Conservation (phyloP, 139 green algal genomes). For the Coelastrella sp. region DNA sequence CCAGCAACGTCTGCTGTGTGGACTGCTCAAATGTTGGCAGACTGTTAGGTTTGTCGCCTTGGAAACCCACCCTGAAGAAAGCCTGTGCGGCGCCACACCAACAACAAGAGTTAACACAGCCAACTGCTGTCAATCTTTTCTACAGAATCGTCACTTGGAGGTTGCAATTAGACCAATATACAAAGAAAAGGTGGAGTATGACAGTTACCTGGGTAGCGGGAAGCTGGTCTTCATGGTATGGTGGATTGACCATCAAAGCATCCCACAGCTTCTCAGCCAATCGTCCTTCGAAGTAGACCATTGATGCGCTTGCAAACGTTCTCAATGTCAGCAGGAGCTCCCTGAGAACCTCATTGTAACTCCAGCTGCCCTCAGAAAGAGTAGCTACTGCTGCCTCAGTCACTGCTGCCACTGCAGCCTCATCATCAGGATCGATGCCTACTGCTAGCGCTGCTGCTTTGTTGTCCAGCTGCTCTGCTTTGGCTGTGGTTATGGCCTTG, state of each 20-base stretch:
- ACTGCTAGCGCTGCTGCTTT: background rate
- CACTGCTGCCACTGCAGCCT: background rate
- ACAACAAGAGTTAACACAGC: background rate
- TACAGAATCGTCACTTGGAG: background rate
- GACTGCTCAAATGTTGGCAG: slow-evolving; percentile 18
- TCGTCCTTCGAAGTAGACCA: background rate
- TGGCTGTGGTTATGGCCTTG: background rate
- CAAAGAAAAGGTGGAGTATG: too few relatives aligned
- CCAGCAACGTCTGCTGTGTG: slow-evolving; percentile 47
- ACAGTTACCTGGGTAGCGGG: slow-evolving; percentile 8
- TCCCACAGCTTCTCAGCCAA: slow-evolving; percentile 62
- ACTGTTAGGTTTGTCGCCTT: background rate
- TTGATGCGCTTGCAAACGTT: background rate
- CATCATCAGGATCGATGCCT: background rate
- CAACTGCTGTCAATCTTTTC: background rate
- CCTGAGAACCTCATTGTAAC: slow-evolving; percentile 51
- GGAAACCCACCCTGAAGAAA: slow-evolving; percentile 20
- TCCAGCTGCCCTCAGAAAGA: slow-evolving; percentile 53
- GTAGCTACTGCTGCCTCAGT: background rate
- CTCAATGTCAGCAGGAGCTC: slow-evolving; percentile 55
- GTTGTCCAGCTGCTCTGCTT: background rate
- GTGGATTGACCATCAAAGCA: slow-evolving; percentile 47
- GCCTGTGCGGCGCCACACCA: background rate
- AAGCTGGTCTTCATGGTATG: slow-evolving; percentile 24
- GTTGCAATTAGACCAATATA: too few relatives aligned